Base-by-base conservation (phyloP, 2,329 filamentous ascomycete species). In the Botrytis aclada region DNA sequence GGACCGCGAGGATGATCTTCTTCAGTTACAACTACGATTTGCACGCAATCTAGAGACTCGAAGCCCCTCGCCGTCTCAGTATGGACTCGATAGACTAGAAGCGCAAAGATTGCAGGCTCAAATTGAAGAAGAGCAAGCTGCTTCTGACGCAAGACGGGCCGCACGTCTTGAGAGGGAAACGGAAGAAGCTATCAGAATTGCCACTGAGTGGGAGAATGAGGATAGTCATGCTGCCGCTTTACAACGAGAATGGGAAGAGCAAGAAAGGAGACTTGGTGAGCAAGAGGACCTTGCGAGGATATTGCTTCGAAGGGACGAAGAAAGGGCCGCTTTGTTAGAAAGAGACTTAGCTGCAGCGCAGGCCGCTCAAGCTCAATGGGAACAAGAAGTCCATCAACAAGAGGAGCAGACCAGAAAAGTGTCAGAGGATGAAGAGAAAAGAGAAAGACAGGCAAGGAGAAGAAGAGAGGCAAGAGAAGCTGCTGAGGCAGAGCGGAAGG, bases 91-190 rank as follows among this genome's bases (percentile, higher is more conserved):
- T 54, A 65, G 45, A 65, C 37, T 69, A 22, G 70, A 72, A 34
- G 70, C 70, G 18, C 47, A 72, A 61, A 72, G 70, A 61, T n/a
- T 72, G 41, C 70, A 72, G n/a, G 70, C 63, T 34, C 34, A 72
- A 60, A 54, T 72, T 22, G 70, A 47, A 20, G 70, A 67, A 56
- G 65, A 67, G 65, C 65, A 67, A 56, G 45, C 65, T 67, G 37
- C 45, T 12, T 56, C n/a, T 20, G 32, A 69, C 22, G 45, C 45
- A 41, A 54, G 37, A 41, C 39, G 63, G 29, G 32, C 51, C 12
- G 63, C 70, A 16, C 51, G 54, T 37, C 54, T 72, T 69, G 54
- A 69, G 25, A 56, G 54, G 25, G 70, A 72, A 39, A 69, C 54
- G 25, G 62, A 69, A 29, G 70, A 72, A 43, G 70, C 70, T 29